Conservation (phyloP, 192 early-diverging fungal species). For the Backusella mclennaniae region DNA sequence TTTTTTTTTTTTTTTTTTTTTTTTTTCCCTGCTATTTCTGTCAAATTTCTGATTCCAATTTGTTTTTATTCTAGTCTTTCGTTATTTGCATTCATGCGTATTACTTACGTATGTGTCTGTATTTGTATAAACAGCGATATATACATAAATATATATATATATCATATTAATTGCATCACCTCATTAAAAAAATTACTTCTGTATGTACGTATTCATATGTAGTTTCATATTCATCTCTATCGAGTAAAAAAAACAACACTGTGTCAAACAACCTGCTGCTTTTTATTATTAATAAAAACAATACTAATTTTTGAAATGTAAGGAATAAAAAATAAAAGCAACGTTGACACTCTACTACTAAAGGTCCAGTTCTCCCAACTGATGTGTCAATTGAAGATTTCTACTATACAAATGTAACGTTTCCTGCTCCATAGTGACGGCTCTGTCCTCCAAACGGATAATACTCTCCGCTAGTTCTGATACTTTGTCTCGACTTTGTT, state of each 20-base stretch:
- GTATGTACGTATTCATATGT: background rate
- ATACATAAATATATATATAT: background rate
- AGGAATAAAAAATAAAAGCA: background rate
- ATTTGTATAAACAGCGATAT: background rate
- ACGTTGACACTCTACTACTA: background rate
- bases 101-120: background rate
- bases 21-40: background rate
- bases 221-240: background rate
- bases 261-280: background rate
- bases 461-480: background rate
- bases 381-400: constrained; percentile 19
- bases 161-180: background rate
- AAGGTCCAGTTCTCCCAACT: constrained; percentile 11
- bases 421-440: constrained; percentile 5
- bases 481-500: background rate
- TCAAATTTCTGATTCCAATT: background rate
- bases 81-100: background rate
- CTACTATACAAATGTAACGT: constrained; percentile 11
- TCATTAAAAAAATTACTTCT: background rate
- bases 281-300: background rate
- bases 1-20: background rate
- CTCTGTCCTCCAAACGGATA: background rate
- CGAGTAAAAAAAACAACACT: background rate
- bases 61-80: background rate
- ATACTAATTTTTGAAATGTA: background rate